Percentiles rank a stretch among this genome's conserved stretches.
Conservation (phyloP, 2,329 filamentous ascomycete species). For the Sclerotiophoma versabilis region DNA sequence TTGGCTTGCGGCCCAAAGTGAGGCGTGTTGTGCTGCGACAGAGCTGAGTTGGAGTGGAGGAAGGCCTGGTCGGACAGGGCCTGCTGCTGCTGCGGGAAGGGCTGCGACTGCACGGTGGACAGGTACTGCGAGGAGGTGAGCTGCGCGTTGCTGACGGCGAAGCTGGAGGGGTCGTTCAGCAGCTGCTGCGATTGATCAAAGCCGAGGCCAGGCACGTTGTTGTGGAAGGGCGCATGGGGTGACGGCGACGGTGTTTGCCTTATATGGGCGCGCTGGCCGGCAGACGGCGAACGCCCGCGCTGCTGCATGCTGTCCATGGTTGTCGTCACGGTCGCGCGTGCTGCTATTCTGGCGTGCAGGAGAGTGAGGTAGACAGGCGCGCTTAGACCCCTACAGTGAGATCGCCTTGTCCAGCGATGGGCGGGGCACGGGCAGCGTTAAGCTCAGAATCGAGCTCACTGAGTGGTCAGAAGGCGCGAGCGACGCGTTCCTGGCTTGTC, state of each 20-base stretch:
- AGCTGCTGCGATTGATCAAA: slow-evolving; percentile 58
- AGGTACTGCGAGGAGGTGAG: slow-evolving; percentile 50
- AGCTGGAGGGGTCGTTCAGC: slow-evolving; percentile 34
- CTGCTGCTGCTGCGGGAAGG: slow-evolving; percentile 53
- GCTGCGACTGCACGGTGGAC: slow-evolving; percentile 46
- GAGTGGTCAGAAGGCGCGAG: slow-evolving; percentile 33
- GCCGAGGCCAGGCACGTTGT: slow-evolving; percentile 62
- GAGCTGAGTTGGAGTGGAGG: slow-evolving; percentile 47
- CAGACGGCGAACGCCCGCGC: slow-evolving; percentile 69
- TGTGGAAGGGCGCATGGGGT: slow-evolving; percentile 62
- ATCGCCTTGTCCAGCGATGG: slow-evolving; percentile 16
- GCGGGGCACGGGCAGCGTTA: slow-evolving; percentile 17
- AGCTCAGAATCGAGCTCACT: slow-evolving; percentile 20
- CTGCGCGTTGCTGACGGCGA: slow-evolving; percentile 46
- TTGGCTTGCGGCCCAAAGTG: slow-evolving; percentile 50
- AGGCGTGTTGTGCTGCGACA: slow-evolving; percentile 64
- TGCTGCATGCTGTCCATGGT: slow-evolving; percentile 45
- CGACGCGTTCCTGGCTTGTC: slow-evolving; percentile 29
- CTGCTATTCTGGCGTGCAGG: slow-evolving; percentile 21
- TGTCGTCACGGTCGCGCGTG: slow-evolving; percentile 8
- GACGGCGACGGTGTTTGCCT: slow-evolving; percentile 71
- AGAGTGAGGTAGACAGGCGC: slow-evolving; percentile 15
- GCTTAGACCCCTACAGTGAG: slow-evolving; percentile 17
- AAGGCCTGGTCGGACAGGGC: slow-evolving; percentile 53
- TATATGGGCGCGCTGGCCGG: slow-evolving; percentile 68